Conservation (phyloP, 2,329 filamentous ascomycete genomes). For the Periglandula ipomoeae region DNA sequence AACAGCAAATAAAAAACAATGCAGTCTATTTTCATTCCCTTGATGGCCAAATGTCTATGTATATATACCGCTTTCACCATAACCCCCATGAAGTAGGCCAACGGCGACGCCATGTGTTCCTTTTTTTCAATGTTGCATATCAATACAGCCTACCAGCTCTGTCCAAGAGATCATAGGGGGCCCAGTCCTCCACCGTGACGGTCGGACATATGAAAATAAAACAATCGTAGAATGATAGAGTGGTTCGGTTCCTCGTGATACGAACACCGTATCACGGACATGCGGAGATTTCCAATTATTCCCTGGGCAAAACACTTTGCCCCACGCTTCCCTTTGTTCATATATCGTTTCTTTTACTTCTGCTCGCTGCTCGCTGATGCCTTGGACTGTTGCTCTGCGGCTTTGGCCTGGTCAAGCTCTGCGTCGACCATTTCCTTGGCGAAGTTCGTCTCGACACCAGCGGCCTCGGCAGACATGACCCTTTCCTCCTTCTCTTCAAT, state of each 20-base stretch:
- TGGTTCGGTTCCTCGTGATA: neutral
- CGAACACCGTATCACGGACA: neutral
- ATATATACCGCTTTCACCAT: neutral
- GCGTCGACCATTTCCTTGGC: constrained; percentile 46
- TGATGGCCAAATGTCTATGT: constrained; percentile 3
- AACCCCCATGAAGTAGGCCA: neutral
- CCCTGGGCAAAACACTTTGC: neutral
- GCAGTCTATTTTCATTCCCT: constrained; percentile 4
- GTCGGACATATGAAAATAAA: constrained; percentile 16
- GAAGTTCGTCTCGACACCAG: constrained; percentile 37
- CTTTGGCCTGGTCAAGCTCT: constrained; percentile 36
- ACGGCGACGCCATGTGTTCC: neutral
- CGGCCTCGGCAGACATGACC: constrained; percentile 39
- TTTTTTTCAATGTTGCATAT: constrained; percentile 3
- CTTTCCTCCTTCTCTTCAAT: constrained; percentile 92
- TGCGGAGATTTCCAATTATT: neutral
- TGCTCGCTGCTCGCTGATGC: constrained; percentile 4
- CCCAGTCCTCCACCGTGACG: constrained; percentile 2
- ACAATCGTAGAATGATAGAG: constrained; percentile 15
- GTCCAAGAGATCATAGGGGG: neutral
- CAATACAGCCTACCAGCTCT: constrained; percentile 3
- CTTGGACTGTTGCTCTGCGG: constrained; percentile 18
- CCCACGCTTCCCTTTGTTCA: neutral
- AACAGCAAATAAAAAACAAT: constrained; percentile 2
- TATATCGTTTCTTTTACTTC: neutral